A percentile compares a stretch with the other conserved stretches of the same genome.
phyloP scores from a whole-genome alignment of 2,329 filamentous ascomycete species.

The Trichoderma pleuroti region DNA sequence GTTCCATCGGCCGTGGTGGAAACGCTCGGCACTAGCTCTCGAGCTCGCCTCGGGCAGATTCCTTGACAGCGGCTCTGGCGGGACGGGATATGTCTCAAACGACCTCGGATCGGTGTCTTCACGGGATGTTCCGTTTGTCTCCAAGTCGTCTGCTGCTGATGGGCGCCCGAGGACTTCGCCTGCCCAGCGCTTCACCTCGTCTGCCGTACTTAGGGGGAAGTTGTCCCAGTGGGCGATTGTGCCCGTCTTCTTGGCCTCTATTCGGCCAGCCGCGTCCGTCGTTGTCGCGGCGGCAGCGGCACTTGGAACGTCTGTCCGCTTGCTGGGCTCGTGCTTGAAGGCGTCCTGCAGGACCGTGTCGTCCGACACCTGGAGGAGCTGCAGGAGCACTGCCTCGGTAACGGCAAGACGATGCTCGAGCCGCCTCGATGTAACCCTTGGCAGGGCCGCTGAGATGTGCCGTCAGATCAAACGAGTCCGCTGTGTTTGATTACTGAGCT shows the following conservation, averaged over 20 bases:
- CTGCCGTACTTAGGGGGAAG: slow-evolving; percentile 2
- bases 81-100: neutral
- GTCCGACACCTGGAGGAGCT: slow-evolving; percentile 3
- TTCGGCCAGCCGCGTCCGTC: slow-evolving; percentile 10
- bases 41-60: neutral
- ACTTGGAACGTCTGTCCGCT: neutral
- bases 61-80: neutral
- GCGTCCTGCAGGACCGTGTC: neutral
- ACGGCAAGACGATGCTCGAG: slow-evolving; percentile 12
- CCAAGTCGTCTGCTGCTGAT: neutral
- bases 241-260: slow-evolving; percentile 15
- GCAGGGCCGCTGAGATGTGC: neutral
- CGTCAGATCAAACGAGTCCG: neutral
- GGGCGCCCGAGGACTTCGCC: slow-evolving; percentile 1
- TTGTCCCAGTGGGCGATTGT: slow-evolving; percentile 15
- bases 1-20: neutral
- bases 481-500: neutral
- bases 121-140: neutral
- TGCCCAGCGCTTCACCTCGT: slow-evolving; percentile 15
- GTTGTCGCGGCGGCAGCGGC: neutral
- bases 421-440: slow-evolving; percentile 11
- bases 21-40: neutral
- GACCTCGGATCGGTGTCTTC: neutral
- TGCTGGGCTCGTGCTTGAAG: slow-evolving; percentile 4
- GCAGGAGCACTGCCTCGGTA: slow-evolving; percentile 9